Base-by-base conservation (phyloP, 1,139 yeast genomes). In the Zhuliangozyma parablackwelliae region DNA sequence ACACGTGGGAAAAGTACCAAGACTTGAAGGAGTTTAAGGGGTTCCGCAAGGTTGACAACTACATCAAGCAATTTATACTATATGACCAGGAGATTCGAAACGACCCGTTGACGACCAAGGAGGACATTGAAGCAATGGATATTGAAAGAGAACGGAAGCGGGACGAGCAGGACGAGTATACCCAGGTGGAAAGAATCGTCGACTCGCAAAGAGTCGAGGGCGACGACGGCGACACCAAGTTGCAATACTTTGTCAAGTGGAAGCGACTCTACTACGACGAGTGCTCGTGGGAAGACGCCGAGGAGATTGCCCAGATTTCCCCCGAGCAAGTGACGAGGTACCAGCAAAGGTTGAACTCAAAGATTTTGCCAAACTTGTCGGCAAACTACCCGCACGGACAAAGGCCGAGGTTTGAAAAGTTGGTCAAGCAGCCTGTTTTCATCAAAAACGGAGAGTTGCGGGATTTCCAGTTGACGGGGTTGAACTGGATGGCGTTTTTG, bases 401-500 rank as follows among this genome's bases (percentile, higher is more conserved):
- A 46, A 75, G 99, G 47, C 98, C 99, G 4, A 71, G 82, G 40
- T 94, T 92, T 59, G 96, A 88, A 58, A 92, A 92, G 57, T 70
- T 94, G 39, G 77, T 77, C 24, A 75, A 75, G 39, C 99, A 94
- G 63, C 99, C 99, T 1, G 72, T 82, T 10, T 94, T 83, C 54
- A 84, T 94, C 48, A 89, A 89, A 56, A 84, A 85, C 53, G 97
- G 97, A 33, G 95, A 85, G 59, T 72, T 92, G 46, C 78, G 98
- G 57, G 98, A 94, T 65, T 92, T 94, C 75, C 99, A 94, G 65
- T 73, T 94, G 55, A 92, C 98, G 0, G 99, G 99, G 43, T 74
- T 94, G 45, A 94, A 94, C 61, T 94, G 98, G 99, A 94, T 94
- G 98, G 98, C 98, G 0, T 94, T 89, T 57, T 69, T 94, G 45